Conservation (phyloP, 148 eudicot species). For the Rhododendron mucronatum region DNA sequence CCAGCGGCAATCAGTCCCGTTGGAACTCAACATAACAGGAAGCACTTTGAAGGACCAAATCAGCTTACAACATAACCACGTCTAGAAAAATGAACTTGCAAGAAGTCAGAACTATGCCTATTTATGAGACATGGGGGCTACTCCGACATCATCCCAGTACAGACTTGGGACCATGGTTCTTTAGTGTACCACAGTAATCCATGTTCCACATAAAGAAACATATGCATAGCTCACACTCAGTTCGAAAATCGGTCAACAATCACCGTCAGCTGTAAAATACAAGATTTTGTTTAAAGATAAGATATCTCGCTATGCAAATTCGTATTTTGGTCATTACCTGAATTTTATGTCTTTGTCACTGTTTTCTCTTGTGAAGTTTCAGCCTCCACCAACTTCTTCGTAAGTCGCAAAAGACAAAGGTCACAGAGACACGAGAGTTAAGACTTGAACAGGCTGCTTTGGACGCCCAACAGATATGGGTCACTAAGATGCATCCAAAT, state of each 20-base stretch:
- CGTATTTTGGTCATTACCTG: background rate
- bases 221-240: background rate
- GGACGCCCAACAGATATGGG: constrained; percentile 7
- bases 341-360: constrained; percentile 4
- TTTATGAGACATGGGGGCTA: background rate
- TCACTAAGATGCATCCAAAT: constrained; percentile 7
- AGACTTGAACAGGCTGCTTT: constrained; percentile 3
- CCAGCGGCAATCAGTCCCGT: background rate
- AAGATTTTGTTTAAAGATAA: background rate
- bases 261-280: background rate
- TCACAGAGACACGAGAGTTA: background rate
- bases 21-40: background rate
- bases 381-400: constrained; percentile 1
- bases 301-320: background rate
- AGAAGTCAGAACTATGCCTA: background rate
- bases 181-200: background rate
- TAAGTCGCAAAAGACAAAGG: constrained; percentile 10
- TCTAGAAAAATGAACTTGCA: background rate
- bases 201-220: background rate
- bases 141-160: background rate
- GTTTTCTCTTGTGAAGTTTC: constrained; percentile 1
- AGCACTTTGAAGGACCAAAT: background rate
- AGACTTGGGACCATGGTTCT: background rate
- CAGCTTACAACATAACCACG: background rate
- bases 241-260: background rate